Evolutionary conservation across 805 yeast species (phyloP).

Genomic region (Starmerella etchellsii): DNA sequence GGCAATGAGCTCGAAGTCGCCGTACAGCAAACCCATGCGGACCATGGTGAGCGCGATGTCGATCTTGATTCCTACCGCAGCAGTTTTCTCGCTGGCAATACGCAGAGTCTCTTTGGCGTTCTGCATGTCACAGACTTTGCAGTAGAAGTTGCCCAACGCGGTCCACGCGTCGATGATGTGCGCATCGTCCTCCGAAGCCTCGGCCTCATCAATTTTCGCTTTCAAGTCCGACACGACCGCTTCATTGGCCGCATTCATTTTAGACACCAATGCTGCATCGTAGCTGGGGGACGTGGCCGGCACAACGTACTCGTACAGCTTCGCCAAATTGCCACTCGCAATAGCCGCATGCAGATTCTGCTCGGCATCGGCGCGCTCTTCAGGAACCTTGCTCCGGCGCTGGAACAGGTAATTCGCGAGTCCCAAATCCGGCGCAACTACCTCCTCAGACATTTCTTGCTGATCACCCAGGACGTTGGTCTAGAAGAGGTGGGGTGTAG

Average conservation of each 20-base stretch:
- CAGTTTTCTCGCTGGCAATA: constrained; percentile 65
- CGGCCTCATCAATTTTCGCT: constrained; percentile 39
- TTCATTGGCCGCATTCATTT: constrained; percentile 43
- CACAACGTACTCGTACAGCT: constrained; percentile 64
- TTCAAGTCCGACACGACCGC: constrained; percentile 37
- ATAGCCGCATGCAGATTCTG: constrained; percentile 42
- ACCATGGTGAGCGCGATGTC: constrained; percentile 72
- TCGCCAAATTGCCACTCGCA: constrained; percentile 54
- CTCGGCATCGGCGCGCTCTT: constrained; percentile 34
- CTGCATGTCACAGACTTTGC: constrained; percentile 66
- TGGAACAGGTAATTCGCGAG: constrained; percentile 72
- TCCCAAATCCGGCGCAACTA: constrained; percentile 51
- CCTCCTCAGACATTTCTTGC: neutral
- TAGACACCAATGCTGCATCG: constrained; percentile 47
- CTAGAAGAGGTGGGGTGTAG: too few relatives aligned
- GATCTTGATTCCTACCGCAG: constrained; percentile 80
- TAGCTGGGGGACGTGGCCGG: constrained; percentile 35
- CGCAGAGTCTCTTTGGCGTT: constrained; percentile 56
- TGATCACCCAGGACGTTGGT: neutral
- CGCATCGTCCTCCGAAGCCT: constrained; percentile 74
- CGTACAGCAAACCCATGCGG: constrained; percentile 80
- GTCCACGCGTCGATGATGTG: constrained; percentile 67
- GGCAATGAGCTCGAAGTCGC: constrained; percentile 57
- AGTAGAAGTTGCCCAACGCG: constrained; percentile 76
- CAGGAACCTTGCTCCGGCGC: constrained; percentile 33